phyloP scores from a whole-genome alignment of 495 filamentous ascomycete species.

The Penicillium egyptiacum region DNA sequence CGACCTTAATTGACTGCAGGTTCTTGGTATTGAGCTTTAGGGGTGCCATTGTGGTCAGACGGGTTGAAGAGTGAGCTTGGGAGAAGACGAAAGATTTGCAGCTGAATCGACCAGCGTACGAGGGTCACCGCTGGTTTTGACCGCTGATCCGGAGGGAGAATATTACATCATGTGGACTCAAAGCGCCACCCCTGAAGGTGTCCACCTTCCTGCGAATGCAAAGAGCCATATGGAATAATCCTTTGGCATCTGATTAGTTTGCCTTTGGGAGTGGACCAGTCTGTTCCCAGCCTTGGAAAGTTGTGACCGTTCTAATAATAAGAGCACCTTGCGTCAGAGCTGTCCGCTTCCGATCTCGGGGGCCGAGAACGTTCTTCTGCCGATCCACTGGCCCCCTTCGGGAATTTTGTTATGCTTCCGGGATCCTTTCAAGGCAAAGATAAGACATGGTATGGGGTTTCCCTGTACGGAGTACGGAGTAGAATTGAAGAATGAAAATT shows the following conservation, averaged over 20 bases:
- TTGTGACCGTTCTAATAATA: background rate
- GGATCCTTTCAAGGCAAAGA: background rate
- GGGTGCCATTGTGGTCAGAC: constrained; percentile 36
- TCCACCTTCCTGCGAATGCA: background rate
- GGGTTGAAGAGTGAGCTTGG: background rate
- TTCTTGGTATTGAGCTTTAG: constrained; percentile 44
- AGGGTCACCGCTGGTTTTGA: constrained; percentile 24
- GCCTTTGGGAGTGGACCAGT: background rate
- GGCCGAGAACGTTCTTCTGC: constrained; percentile 2
- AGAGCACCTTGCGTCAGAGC: background rate
- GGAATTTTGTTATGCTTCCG: background rate
- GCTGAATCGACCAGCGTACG: background rate
- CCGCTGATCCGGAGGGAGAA: constrained; percentile 13
- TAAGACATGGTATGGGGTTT: background rate
- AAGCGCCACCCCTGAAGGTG: constrained; percentile 3
- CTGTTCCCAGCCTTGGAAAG: background rate
- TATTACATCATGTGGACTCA: constrained; percentile 22
- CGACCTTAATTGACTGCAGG: constrained; percentile 36
- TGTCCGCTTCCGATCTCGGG: constrained; percentile 3
- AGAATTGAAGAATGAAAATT: background rate
- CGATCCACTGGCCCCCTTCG: background rate
- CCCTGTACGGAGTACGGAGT: background rate
- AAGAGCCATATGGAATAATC: background rate
- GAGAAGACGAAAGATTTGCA: background rate
- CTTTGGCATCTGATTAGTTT: background rate